A percentile compares a stretch with the other conserved stretches of the same genome.
phyloP scores from a whole-genome alignment of 164 flowering plant species.

The Chimonanthus salicifolius region DNA sequence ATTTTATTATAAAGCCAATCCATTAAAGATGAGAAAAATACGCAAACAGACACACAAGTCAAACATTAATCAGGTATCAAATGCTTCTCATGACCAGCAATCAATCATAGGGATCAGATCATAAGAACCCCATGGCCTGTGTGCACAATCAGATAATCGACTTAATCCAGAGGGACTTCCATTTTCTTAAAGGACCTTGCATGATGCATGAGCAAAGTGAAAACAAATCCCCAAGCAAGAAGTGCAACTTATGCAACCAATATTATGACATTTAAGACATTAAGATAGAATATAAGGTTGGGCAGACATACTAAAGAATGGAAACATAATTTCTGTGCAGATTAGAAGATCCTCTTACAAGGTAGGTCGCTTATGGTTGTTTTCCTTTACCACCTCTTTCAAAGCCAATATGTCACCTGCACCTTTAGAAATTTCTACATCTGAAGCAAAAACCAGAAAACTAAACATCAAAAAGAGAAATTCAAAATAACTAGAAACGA shows the following conservation, averaged over 20 bases:
- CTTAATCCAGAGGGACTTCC: neutral
- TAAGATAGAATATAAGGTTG: neutral
- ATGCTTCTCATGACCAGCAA: no score
- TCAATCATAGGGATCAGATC: neutral
- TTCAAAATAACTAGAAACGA: neutral
- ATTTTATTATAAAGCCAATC: no score
- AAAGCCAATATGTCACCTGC: constrained; percentile 12
- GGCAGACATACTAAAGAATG: neutral
- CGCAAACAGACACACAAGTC: neutral
- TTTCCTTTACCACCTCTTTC: constrained; percentile 18
- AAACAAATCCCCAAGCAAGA: neutral
- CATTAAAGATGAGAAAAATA: neutral
- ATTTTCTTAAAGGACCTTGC: no score
- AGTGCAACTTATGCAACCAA: neutral
- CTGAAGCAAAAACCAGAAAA: constrained; percentile 17
- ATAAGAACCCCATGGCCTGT: neutral
- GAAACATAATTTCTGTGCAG: neutral
- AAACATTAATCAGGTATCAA: neutral
- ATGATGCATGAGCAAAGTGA: neutral
- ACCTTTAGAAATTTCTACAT: constrained; percentile 15
- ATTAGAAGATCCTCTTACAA: constrained; percentile 28
- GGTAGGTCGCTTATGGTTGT: constrained; percentile 16
- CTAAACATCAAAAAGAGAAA: constrained; percentile 3
- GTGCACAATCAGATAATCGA: neutral
- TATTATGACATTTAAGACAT: neutral